Evolutionary conservation across 1,139 yeast species (phyloP).

Genomic region (Lodderomyces pseudojiufengensis): DNA sequence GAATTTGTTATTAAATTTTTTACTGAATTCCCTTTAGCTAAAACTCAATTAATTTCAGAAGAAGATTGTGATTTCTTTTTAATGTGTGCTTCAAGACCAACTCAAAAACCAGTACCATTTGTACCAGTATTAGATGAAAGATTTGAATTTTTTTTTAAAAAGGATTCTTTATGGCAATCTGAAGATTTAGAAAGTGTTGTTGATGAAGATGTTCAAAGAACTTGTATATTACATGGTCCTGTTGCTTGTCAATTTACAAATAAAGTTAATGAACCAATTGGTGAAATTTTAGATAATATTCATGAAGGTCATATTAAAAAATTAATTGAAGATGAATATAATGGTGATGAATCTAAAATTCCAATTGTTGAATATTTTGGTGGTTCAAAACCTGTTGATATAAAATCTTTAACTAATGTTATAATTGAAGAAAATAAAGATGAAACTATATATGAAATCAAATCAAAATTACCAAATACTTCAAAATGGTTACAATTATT

Average conservation of each 20-base stretch:
- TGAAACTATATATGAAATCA: conserved; percentile 31
- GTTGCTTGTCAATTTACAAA: conserved; percentile 94
- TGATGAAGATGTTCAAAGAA: conserved; percentile 94
- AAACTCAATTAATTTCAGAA: conserved; percentile 80
- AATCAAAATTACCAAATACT: conserved; percentile 45
- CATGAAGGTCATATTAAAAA: conserved; percentile 84
- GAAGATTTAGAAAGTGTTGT: conserved; percentile 96
- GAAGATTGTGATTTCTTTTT: conserved; percentile 95
- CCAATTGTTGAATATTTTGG: conserved; percentile 92
- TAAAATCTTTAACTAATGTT: conserved; percentile 28
- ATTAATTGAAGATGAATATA: conserved; percentile 67
- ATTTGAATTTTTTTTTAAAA: conserved; percentile 94
- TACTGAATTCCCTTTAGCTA: conserved; percentile 67
- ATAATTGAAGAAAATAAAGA: conserved; percentile 24
- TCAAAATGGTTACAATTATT: conserved; percentile 73
- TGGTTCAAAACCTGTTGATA: conserved; percentile 49
- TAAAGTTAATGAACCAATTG: conserved; percentile 86
- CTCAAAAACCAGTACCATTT: conserved; percentile 96
- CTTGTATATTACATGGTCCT: conserved; percentile 97
- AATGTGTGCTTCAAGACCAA: conserved; percentile 75
- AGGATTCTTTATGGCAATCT: conserved; percentile 98
- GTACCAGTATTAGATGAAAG: conserved; percentile 93
- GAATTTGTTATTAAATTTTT: conserved; percentile 58
- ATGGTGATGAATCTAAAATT: conserved; percentile 63
- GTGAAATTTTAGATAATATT: conserved; percentile 80